Base-by-base conservation (phyloP, 805 yeast genomes). In the Wickerhamomyces bisporus region DNA sequence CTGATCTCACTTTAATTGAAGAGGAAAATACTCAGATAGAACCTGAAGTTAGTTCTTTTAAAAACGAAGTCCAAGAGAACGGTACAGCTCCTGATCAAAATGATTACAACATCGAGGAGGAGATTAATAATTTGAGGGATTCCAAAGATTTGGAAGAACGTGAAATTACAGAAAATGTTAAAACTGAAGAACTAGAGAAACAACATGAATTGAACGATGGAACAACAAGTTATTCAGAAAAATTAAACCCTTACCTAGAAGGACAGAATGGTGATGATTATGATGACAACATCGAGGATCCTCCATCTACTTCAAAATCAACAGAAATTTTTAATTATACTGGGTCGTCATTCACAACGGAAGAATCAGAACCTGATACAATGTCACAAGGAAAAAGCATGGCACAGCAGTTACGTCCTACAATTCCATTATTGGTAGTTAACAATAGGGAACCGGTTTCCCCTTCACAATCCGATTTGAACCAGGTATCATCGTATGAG, bases 361-460 rank as follows among this genome's bases (percentile, higher is more conserved):
- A 38, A 3, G 52, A 44, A 9, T 37, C 48, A n/a, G 50, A 42
- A 7, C 20, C 24, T 6, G 53, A 44, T 5, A 24, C 30, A 19
- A 24, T 36, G 10, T 34, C 10, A 0, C 15, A 12, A 13, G 26
- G 29, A 13, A 31, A 47, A 17, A 51, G 58, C 24, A 68, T 73
- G 71, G 79, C 79, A 5, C 70, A 71, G 39, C 68, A 70, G 36
- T 44, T 73, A 16, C 65, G 77, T 37, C 62, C 73, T 5, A 63
- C 64, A 0, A 60, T 66, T 32, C 62, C 66, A 19, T 46, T 43
- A 2, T 32, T 40, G 2, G 40, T 40, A n/a, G 41, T 39, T 15
- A 47, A 41, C 36, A 35, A 41, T 29, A 35, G 28, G 12, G 41
- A 36, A 3, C 25, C 30, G 4, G 32, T 16, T 28, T 23, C 19